phyloP scores from a whole-genome alignment of 805 yeast species.

The Pichia pseudocactophila region DNA sequence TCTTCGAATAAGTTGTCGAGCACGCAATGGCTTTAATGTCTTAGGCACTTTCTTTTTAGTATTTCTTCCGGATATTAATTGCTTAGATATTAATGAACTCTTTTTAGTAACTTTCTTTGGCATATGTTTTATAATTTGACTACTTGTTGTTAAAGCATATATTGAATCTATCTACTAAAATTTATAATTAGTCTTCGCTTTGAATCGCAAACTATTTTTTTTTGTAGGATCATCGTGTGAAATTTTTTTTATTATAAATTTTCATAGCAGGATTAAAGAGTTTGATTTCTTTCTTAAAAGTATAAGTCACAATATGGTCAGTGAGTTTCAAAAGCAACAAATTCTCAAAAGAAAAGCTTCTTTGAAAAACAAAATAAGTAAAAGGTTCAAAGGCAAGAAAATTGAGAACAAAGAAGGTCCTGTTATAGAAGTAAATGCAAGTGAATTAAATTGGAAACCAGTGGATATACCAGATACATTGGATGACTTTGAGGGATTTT shows the following conservation, averaged over 20 bases:
- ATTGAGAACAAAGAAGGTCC: slow-evolving; percentile 2
- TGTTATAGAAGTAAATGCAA: slow-evolving; percentile 24
- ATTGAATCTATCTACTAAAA: too few relatives aligned
- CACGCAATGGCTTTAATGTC: slow-evolving; percentile 55
- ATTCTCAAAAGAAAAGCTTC: slow-evolving; percentile 14
- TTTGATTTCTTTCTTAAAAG: neutral
- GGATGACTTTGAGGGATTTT: slow-evolving; percentile 84
- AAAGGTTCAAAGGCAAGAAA: slow-evolving; percentile 1
- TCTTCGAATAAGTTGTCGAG: slow-evolving; percentile 68
- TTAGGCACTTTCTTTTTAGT: slow-evolving; percentile 25
- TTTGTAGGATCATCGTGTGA: neutral
- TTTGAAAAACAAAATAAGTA: slow-evolving; percentile 4
- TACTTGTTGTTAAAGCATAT: too few relatives aligned
- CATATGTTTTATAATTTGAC: too few relatives aligned
- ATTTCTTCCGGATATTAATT: neutral
- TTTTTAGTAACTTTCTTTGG: slow-evolving; percentile 13
- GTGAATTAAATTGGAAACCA: slow-evolving; percentile 62
- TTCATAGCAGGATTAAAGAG: too few relatives aligned
- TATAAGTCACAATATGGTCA: slow-evolving; percentile 17
- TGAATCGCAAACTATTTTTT: too few relatives aligned
- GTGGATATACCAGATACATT: slow-evolving; percentile 77
- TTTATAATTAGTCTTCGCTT: too few relatives aligned
- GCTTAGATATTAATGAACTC: slow-evolving; percentile 13
- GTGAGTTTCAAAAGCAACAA: slow-evolving; percentile 11
- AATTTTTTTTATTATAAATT: neutral